Evolutionary conservation across 2,329 filamentous ascomycete species (phyloP), one percentile per base, ranked within the genome.

Genomic region (Hypoxylon sp.): DNA sequence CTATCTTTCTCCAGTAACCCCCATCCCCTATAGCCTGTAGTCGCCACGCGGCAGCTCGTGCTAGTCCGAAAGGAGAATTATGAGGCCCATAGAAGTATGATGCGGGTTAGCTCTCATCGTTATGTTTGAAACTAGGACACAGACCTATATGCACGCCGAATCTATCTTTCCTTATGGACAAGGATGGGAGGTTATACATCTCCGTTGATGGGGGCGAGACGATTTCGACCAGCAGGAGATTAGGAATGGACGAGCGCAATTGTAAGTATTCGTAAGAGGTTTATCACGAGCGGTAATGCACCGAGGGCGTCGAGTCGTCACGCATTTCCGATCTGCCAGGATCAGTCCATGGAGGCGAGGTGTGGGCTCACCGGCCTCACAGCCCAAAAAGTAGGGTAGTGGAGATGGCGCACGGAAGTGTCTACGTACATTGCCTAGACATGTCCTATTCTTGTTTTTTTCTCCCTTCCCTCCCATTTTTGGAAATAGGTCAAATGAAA

Each of bases 291-390:
- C n/a, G 11, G 44, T 44, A 48, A 53, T 24, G 55, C 53, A 31
- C 21, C 46, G 37, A 55, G 15, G 37, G 29, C 27, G 19, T 52
- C 10, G 37, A 50, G 54, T 50, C 37, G 59, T 53, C 61, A 61
- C 57, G 65, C 61, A 62, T 68, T 27, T 54, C 42, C 11, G 54
- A 53, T 60, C 48, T 57, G 37, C 51, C 31, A 56, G 21, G 35
- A 53, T 68, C 50, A 51, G 50, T 56, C 46, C 57, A 68, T 29
- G 27, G 68, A 52, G 65, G 65, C 68, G 31, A 68, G 62, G 64
- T 65, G 42, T 51, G 31, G 48, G 42, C 53, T 52, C 24, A 53
- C 31, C 47, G 60, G 61, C 68, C 68, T 70, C 65, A 55, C 42
- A 53, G 24, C 29, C 37, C 29, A 31, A 7, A 32, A 29, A 54